Evolutionary conservation across 2,329 filamentous ascomycete species (phyloP), one percentile per base, ranked within the genome.

Genomic region (Graphium sp.): DNA sequence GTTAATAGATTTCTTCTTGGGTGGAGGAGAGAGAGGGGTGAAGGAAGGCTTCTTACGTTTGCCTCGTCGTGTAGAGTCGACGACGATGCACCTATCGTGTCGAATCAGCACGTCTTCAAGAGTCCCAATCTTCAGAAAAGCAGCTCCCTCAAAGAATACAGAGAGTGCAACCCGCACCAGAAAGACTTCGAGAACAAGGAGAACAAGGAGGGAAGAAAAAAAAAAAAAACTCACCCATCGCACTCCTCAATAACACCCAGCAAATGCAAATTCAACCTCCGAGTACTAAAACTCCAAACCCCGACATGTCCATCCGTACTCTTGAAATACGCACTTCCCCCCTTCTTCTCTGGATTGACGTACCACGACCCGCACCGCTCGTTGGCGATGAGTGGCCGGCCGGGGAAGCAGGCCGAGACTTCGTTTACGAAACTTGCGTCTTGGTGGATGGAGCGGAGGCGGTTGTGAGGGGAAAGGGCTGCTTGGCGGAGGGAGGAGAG

Each of bases 341-440:
- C 53, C 50, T 87, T 89, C 16, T 44, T 43, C 6, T 49, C 49
- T 0, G 75, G 75, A 19, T 60, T 53, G 16, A 95, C 78, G 48
- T 95, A 95, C 89, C 89, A 98, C 51, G 81, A 87, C 1, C 89
- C 89, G 48, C 89, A 95, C 34, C 89, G 69, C 57, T 95, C 85
- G 46, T 98, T 98, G 18, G 87, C 84, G 10, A 95, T 60, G 2
- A 95, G 58, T 0, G 84, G 83, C 2, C 87, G 57, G 4, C 42
- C 24, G 14, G 33, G 40, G 32, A 61, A 70, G 0, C 62, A 58
- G 2, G 49, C 46, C 2, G 68, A 63, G 0, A 83, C 74, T 6
- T 56, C 46, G 15, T 56, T 49, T 14, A 89, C 80, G 47, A 94
- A 95, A 2, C 49, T 48, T 7, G 83, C 75, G 49, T 95, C 89